Evolutionary conservation across 2,329 filamentous ascomycete species (phyloP).

Genomic region (Leptographium procerum): DNA sequence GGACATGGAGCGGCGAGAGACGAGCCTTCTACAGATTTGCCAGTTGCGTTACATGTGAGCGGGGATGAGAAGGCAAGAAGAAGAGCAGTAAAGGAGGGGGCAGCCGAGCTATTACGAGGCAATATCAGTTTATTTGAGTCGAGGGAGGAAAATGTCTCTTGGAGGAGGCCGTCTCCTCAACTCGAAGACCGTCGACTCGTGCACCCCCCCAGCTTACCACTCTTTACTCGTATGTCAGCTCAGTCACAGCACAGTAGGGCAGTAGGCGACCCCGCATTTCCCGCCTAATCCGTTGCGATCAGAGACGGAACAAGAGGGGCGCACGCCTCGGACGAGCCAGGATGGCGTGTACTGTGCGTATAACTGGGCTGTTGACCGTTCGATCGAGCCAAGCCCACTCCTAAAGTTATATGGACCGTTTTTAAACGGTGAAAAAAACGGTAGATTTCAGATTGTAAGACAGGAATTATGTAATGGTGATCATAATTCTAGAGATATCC

Average conservation of each 20-base stretch:
- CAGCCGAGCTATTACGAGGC: not conserved
- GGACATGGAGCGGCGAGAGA: not conserved
- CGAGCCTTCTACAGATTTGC: not conserved
- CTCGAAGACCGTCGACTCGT: not conserved
- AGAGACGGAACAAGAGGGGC: not conserved
- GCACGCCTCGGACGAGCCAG: too few species aligned
- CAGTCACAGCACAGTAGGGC: too few species aligned
- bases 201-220: not conserved
- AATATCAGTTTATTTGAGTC: too few species aligned
- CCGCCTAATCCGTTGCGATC: not conserved
- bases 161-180: not conserved
- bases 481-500: too few species aligned
- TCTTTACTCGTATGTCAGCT: too few species aligned
- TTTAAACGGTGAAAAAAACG: too few species aligned
- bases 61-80: not conserved
- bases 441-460: too few species aligned
- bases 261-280: constrained; percentile 5
- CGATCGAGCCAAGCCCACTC: too few species aligned
- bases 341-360: not conserved
- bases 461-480: too few species aligned
- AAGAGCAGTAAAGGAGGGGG: not conserved
- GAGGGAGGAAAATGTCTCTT: not conserved
- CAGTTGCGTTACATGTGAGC: not conserved
- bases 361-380: not conserved
- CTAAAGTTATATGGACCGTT: too few species aligned